Base-by-base conservation (phyloP, 352 stramenopile genomes). In the Aphanomyces stellatus region DNA sequence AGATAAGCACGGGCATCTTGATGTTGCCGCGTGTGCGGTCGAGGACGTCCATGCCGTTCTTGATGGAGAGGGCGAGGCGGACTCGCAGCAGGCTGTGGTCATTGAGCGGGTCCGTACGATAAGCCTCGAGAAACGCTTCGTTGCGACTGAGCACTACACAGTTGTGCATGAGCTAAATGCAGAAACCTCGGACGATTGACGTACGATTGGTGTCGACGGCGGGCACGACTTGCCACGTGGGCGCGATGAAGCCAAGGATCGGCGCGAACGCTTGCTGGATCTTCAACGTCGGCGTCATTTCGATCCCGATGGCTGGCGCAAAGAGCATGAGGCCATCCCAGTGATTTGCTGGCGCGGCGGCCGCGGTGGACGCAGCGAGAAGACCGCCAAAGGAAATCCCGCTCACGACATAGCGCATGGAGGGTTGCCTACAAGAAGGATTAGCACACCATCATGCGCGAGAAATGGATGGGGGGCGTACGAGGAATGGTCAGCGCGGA, bases 371-470 rank as follows among this genome's bases (percentile, higher is more conserved):
- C 8, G 60, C 60, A 13, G 42, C 41, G 30, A 67, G 34, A 13
- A 67, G 60, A 35, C 42, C 40, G 17, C 60, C 60, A 40, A 67
- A 41, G 22, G 60, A 67, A 28, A 67, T 67, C 24, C 28, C 60
- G 41, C 60, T 41, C 0, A 67, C n/a, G 31, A 49, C 17, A 28
- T 37, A 59, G 8, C 25, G 49, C 22, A n/a, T 57, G 30, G 33
- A 24, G 19, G 43, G 7, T 24, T 22, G n/a, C 33, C 60, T 67
- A 57, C 13, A 30, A 19, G n/a, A 19, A 4, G 11, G 11, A 46
- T 56, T n/a, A 22, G 10, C 33, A 41, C 3, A 28, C 11, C 7
- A 6, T 56, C 7, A 4, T 5, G 31, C 24, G 1, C 3, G 2
- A 3, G 2, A 4, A 53, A 24, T 24, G 11, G 17, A 4, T 15